Conservation (phyloP, 2,329 filamentous ascomycete genomes). For the Aspergillus thermomutatus region DNA sequence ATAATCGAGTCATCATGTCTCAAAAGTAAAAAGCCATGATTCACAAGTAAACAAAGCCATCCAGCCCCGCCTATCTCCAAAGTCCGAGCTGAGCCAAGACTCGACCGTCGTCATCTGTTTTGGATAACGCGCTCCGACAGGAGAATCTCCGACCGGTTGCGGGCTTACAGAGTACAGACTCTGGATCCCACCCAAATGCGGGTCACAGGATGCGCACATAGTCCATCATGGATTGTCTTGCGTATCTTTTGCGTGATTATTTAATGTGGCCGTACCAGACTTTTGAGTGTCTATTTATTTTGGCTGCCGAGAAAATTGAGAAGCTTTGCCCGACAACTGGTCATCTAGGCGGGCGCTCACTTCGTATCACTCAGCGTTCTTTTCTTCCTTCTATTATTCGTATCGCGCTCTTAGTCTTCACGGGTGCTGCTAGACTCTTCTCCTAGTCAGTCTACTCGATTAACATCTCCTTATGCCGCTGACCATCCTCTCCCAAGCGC, state of each 20-base stretch:
- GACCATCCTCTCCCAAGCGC: slow-evolving; percentile 55
- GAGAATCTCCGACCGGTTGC: not conserved
- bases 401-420: not conserved
- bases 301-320: too few relatives aligned
- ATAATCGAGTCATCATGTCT: too few relatives aligned
- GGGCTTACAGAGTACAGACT: not conserved
- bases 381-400: not conserved
- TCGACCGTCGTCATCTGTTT: not conserved
- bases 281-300: not conserved
- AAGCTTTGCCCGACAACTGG: too few relatives aligned
- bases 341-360: not conserved
- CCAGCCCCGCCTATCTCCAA: too few relatives aligned
- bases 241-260: not conserved
- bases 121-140: not conserved
- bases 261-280: not conserved
- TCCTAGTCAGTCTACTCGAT: not conserved
- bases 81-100: not conserved
- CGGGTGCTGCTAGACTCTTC: not conserved
- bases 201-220: not conserved
- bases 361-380: not conserved
- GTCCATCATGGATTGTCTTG: not conserved
- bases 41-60: too few relatives aligned
- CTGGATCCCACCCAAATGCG: not conserved
- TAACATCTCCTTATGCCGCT: slow-evolving; percentile 50
- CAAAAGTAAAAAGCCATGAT: too few relatives aligned